Evolutionary conservation across 169 alveolate species (phyloP), one percentile per base, ranked within the genome.

Genomic region (Plasmodium gallinaceum): DNA sequence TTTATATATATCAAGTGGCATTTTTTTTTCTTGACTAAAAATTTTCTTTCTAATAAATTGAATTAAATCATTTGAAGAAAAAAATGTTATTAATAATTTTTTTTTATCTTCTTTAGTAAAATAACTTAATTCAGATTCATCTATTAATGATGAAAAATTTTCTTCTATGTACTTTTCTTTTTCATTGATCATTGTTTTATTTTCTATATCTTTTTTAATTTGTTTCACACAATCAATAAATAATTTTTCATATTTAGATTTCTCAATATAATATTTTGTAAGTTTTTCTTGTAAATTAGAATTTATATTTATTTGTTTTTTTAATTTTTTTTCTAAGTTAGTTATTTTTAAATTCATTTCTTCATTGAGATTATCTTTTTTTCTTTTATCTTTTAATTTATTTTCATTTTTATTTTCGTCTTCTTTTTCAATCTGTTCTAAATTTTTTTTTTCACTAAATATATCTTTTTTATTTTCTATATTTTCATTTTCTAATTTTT

Each of bases 61-160:
- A 26, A 80, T 80, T 32, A 80, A 37, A 54, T 65, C 90, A 48
- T 51, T 80, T 22, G 90, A 68, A 43, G 90, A 60, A 71, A 80
- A 80, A 68, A 80, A 80, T 43, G 90, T 51, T 45, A 80, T 65
- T 57, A 80, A 42, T 54, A 80, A 39, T 48, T 80, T 80, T 52
- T 80, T 80, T 71, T 80, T 80, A 22, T 80, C 90, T 26, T 80
- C 90, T 32, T 80, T 80, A 37, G 90, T 80, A 80, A 80, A 80
- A 48, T 66, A 52, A 62, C 66, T 80, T 26, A 80, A 57, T 57
- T 80, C 83, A 8, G 80, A 54, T 16, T 62, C 72, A 68, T 80
- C 51, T 71, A 80, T 52, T 68, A 80, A 69, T 26, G 72, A 20
- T n/a, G 61, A 68, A 37, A 80, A 80, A 80, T 80, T 80, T 2